Evolutionary conservation across 192 early-diverging fungal species (phyloP).

Genomic region (Borealophlyctis nickersoniae): DNA sequence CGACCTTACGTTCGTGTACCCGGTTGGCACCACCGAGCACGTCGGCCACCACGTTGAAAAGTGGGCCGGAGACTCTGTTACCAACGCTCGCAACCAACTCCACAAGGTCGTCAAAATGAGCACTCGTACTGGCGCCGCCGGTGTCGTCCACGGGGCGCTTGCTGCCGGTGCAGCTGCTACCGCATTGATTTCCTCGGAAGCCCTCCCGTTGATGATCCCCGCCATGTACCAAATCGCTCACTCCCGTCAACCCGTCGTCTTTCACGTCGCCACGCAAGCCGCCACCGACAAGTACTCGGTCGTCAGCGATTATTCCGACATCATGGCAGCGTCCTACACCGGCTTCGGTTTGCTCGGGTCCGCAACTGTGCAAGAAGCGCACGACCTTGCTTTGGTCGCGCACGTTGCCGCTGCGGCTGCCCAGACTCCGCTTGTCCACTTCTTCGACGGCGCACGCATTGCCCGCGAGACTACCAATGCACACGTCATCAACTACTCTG

Average conservation of each 20-base stretch:
- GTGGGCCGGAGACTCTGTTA: constrained; percentile 63
- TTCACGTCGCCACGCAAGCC: constrained; percentile 77
- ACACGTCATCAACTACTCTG: constrained; percentile 47
- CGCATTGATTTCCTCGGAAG: constrained; percentile 69
- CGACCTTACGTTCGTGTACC: constrained; percentile 82
- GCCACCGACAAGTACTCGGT: constrained; percentile 59
- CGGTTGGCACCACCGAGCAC: constrained; percentile 55
- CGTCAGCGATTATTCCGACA: constrained; percentile 63
- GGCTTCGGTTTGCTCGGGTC: constrained; percentile 77
- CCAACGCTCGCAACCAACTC: constrained; percentile 67
- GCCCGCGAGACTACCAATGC: constrained; percentile 52
- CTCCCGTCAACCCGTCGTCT: constrained; percentile 62
- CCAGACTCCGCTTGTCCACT: constrained; percentile 74
- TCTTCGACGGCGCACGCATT: constrained; percentile 68
- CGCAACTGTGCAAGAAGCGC: constrained; percentile 76
- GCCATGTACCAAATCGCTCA: constrained; percentile 71
- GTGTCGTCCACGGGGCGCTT: constrained; percentile 75
- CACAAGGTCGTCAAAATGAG: constrained; percentile 73
- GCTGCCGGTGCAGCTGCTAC: constrained; percentile 41
- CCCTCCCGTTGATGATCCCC: constrained; percentile 78
- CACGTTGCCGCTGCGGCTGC: constrained; percentile 69
- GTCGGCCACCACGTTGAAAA: constrained; percentile 61
- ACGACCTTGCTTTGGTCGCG: constrained; percentile 82
- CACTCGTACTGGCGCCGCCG: constrained; percentile 75
- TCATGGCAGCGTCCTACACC: constrained; percentile 72